Percentiles rank a stretch among this genome's conserved stretches.
phyloP scores from a whole-genome alignment of 106 monocot species.

The Allium fistulosum region DNA sequence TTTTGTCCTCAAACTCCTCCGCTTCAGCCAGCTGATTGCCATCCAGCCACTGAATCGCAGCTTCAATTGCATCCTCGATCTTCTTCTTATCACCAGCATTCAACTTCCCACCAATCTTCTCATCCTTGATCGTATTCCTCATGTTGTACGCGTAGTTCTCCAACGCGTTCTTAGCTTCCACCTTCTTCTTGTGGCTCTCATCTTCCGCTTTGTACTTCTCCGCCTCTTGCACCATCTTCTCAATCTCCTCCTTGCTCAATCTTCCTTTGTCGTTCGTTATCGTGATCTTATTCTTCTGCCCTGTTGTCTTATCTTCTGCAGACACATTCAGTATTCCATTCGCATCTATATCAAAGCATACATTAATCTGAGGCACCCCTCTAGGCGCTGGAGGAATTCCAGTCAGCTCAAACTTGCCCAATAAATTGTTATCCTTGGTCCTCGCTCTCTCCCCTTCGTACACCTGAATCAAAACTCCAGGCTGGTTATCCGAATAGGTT shows the following conservation, averaged over 20 bases:
- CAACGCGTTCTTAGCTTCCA: slow-evolving; percentile 2
- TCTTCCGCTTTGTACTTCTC: neutral
- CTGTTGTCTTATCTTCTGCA: slow-evolving; percentile 32
- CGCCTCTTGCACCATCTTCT: slow-evolving; percentile 5
- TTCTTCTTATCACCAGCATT: slow-evolving; percentile 38
- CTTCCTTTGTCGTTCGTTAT: slow-evolving; percentile 36
- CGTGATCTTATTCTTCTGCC: slow-evolving; percentile 34
- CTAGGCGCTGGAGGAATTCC: slow-evolving; percentile 26
- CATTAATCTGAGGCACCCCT: slow-evolving; percentile 32
- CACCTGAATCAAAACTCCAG: slow-evolving; percentile 28
- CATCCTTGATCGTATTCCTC: slow-evolving; percentile 14
- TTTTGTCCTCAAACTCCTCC: slow-evolving; percentile 22
- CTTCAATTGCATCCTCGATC: neutral
- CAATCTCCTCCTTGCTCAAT: slow-evolving; percentile 28
- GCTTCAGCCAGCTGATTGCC: no score
- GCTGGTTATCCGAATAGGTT: slow-evolving; percentile 29
- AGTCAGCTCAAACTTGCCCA: slow-evolving; percentile 37
- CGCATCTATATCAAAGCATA: slow-evolving; percentile 45
- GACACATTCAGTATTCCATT: slow-evolving; percentile 32
- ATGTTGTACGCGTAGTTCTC: neutral
- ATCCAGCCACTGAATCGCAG: no score
- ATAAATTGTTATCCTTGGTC: slow-evolving; percentile 37
- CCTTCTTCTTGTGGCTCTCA: neutral
- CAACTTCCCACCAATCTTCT: slow-evolving; percentile 36
- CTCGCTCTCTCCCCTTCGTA: slow-evolving; percentile 40